Evolutionary conservation across 305 asterid species (phyloP), one percentile per base, ranked within the genome.

Genomic region (Euphrasia arctica): DNA sequence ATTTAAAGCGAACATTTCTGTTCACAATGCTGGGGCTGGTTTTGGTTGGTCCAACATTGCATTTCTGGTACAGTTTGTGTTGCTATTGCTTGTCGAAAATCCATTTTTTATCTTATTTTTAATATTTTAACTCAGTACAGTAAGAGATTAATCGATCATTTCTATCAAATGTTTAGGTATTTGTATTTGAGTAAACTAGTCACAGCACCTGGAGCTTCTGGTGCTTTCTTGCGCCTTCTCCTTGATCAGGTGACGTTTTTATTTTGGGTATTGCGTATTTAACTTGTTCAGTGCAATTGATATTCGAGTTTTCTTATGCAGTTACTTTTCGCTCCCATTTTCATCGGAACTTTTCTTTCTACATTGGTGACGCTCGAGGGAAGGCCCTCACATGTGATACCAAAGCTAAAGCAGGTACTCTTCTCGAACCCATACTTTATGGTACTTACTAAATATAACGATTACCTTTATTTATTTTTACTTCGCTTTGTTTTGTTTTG

Each of bases 31-130:
- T 92, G 88, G 96, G 98, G 65, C 80, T 91, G 70, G 89, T 72
- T 62, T 80, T 89, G 86, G 97, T 89, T 62, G 97, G 96, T 76
- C 98, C 98, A 36, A 79, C 95, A 51, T 79, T 89, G 83, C 98
- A 91, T 79, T 79, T 82, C 82, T 91, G 96, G 98, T 91, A 89
- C 78, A 62, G 28, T 7, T 4, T 6, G 10, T 43, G 49, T 10
- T 43, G 0, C 11, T 43, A 31, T 55, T 49, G 34, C 41, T 64
- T 27, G 11, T 50, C n/a, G 45, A 9, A 13, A 48, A 12, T 18
- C 49, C 3, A 51, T 50, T 51, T 0, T 51, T 56, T 29, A 9
- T 42, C n/a, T 59, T 10, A n/a, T 31, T 36, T 65, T 60, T 50
- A 54, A 9, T 73, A 10, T 12, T 54, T 36, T 1, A 36, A 36